Base-by-base conservation (phyloP, 108 stramenopile genomes). In the Stephanodiscus minutulus region DNA sequence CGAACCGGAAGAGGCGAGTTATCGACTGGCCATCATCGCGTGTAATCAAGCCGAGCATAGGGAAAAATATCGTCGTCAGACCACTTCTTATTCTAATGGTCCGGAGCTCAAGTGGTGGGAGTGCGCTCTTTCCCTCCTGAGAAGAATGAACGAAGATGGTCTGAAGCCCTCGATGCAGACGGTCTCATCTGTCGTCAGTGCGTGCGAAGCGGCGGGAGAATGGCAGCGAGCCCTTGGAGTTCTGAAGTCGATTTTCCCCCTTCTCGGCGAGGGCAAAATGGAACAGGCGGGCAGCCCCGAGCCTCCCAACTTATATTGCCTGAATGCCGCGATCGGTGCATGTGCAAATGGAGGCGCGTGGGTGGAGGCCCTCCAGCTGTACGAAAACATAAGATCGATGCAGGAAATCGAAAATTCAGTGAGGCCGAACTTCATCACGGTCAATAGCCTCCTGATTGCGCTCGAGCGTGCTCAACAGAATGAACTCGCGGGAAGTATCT, bases 281-380 rank as follows among this genome's bases (percentile, higher is more conserved):
- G 36, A 60, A 5, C 66, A 67, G 25, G 58, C 31, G 49, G 36
- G 50, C 7, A 65, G 11, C 25, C 57, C 36, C 13, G 25, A 74
- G 12, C 49, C 53, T 33, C 61, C 82, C 0, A 91, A 91, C 62
- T 39, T 88, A 37, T 89, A 85, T 61, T 91, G 91, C 60, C 85
- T 87, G 50, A 91, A 89, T 74, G 82, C 88, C 29, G 91, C 91
- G 15, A 82, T 91, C 25, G 78, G 73, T 53, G 88, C 91, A 20
- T 89, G 88, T 48, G 86, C 87, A 67, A 91, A 91, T 60, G 91
- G 91, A 1, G 85, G 83, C 7, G 91, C 91, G 13, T 91, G 91
- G 91, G 77, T 91, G 0, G 91, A 91, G 69, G 91, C 91, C 0
- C 41, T 89, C 7, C 87, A 91, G 20, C 31, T 91, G 44, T 91